Evolutionary conservation across 768 basidiomycete species (phyloP).

Genomic region (Tylopilus balloui): DNA sequence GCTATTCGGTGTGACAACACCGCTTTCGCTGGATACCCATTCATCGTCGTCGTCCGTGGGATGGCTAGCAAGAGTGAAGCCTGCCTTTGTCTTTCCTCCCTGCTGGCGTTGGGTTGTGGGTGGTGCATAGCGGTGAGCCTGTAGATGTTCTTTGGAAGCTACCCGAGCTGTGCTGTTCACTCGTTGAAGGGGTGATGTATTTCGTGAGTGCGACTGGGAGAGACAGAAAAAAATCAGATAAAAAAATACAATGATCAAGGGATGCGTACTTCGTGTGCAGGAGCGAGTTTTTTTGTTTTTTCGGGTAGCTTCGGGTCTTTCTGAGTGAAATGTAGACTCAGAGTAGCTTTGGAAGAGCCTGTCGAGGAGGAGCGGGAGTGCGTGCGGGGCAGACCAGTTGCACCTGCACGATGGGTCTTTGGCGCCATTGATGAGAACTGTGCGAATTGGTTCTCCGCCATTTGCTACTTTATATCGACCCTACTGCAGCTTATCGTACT

Average conservation of each 20-base stretch:
- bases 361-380: slow-evolving; percentile 62
- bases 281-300: slow-evolving; percentile 47
- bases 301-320: slow-evolving; percentile 54
- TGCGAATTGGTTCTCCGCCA: slow-evolving; percentile 31
- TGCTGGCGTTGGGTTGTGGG: slow-evolving; percentile 28
- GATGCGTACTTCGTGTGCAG: slow-evolving; percentile 43
- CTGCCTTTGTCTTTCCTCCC: slow-evolving; percentile 40
- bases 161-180: slow-evolving; percentile 28
- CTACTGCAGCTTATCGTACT: slow-evolving; percentile 13
- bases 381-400: slow-evolving; percentile 47
- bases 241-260: slow-evolving; percentile 6
- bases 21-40: slow-evolving; percentile 78
- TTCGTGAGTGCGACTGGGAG: slow-evolving; percentile 20
- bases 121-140: slow-evolving; percentile 33
- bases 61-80: slow-evolving; percentile 56
- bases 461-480: slow-evolving; percentile 17
- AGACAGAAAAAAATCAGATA: slow-evolving; percentile 7
- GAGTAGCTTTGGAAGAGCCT: slow-evolving; percentile 48
- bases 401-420: slow-evolving; percentile 45
- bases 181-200: slow-evolving; percentile 23
- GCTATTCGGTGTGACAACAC: slow-evolving; percentile 60
- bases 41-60: slow-evolving; percentile 57
- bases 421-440: slow-evolving; percentile 40
- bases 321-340: slow-evolving; percentile 66
- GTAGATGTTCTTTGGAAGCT: slow-evolving; percentile 29